Evolutionary conservation across 495 filamentous ascomycete species (phyloP).

Genomic region (Aspergillus funiculosus): DNA sequence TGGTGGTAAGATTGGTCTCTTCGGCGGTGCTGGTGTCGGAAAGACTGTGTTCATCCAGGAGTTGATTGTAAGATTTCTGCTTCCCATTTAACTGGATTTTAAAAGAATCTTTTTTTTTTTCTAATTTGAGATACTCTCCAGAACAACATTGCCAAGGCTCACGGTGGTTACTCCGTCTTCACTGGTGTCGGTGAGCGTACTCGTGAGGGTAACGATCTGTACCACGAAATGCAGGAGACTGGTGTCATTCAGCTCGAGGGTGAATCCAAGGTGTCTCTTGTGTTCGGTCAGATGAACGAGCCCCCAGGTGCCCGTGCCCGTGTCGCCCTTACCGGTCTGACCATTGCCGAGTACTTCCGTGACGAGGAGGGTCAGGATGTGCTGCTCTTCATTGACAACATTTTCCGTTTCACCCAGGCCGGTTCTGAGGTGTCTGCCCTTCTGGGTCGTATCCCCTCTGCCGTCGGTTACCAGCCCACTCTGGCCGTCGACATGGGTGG

Average conservation of each 20-base stretch:
- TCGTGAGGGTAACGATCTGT: constrained; percentile 99
- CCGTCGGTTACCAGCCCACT: constrained; percentile 99
- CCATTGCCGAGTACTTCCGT: constrained; percentile 94
- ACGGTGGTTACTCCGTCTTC: constrained; percentile 99
- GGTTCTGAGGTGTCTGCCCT: constrained; percentile 99
- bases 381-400: constrained; percentile 99
- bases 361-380: constrained; percentile 98
- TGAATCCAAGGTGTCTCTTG: constrained; percentile 98
- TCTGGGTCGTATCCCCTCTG: constrained; percentile 99
- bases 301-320: constrained; percentile 98
- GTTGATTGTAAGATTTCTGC: constrained; percentile 65
- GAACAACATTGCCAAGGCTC: constrained; percentile 99
- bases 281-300: constrained; percentile 99
- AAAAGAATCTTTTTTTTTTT: background rate
- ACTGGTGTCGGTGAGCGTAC: constrained; percentile 99
- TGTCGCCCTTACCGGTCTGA: constrained; percentile 93
- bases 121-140: constrained; percentile 25
- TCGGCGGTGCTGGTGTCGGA: constrained; percentile 99
- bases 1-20: constrained; percentile 99
- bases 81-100: background rate
- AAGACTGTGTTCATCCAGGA: constrained; percentile 99
- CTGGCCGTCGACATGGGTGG: constrained; percentile 99
- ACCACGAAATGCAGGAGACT: constrained; percentile 99
- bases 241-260: constrained; percentile 98
- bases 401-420: constrained; percentile 99